Evolutionary conservation across 345 rosid species (phyloP).

Genomic region (Clausena lansium): DNA sequence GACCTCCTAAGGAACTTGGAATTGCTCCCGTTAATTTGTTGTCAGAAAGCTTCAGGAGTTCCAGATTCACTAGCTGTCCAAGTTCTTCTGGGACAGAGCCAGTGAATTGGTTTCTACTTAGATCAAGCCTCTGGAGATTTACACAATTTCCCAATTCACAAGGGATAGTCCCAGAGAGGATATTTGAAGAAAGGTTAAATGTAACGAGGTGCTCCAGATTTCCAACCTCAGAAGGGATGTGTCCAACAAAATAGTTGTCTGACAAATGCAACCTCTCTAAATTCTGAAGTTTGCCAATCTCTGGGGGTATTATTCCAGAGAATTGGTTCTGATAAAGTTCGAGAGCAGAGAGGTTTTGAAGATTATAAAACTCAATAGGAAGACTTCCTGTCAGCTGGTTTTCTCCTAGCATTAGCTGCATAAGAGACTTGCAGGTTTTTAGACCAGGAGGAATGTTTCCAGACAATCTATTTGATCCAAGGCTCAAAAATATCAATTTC

Average conservation of each 20-base stretch:
- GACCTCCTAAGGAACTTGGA: conserved; percentile 58
- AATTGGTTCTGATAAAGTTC: conserved; percentile 70
- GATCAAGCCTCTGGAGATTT: conserved; percentile 80
- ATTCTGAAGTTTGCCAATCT: conserved; percentile 51
- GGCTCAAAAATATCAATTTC: conserved; percentile 65
- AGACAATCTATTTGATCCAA: conserved; percentile 64
- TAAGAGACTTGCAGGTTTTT: conserved; percentile 58
- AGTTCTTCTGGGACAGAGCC: conserved; percentile 57
- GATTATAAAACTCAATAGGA: conserved; percentile 60
- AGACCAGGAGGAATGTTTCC: conserved; percentile 69
- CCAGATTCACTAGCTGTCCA: conserved; percentile 70
- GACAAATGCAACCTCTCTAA: conserved; percentile 71
- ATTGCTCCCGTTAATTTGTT: conserved; percentile 56
- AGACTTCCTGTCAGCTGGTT: conserved; percentile 66
- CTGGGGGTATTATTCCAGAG: conserved; percentile 61
- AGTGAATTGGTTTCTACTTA: conserved; percentile 64
- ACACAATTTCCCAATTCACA: conserved; percentile 56
- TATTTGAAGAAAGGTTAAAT: conserved; percentile 71
- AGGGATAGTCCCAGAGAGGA: conserved; percentile 66
- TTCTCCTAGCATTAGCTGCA: conserved; percentile 68
- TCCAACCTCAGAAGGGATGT: conserved; percentile 62
- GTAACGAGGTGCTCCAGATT: conserved; percentile 63
- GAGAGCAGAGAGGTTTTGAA: conserved; percentile 67
- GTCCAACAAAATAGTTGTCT: conserved; percentile 54
- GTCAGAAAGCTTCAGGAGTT: conserved; percentile 73